Evolutionary conservation across 129 eudicot species (phyloP), one percentile per base, ranked within the genome.

Genomic region (Arctium lappa): DNA sequence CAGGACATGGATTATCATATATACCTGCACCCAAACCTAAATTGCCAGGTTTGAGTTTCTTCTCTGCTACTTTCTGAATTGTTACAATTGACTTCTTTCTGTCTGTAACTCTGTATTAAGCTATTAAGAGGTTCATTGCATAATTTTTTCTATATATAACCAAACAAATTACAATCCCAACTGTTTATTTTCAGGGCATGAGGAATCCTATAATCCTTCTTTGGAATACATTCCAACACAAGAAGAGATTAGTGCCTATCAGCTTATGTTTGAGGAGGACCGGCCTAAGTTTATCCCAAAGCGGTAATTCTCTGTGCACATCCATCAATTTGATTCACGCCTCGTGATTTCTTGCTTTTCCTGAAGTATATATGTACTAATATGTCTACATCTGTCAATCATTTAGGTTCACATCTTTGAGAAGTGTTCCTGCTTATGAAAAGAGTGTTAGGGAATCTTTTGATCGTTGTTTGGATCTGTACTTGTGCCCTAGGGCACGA

Each of bases 191-290:
- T 69, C 85, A 96, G 99, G 99, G 56, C 97, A 96, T 38, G 98
- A 91, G 88, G 99, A 96, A 87, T 91, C 99, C 8, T 93, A 91
- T 72, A 96, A 93, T 85, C 99, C 99, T 74, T 92, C 99, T 73
- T 68, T 80, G 76, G 99, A 96, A 79, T 96, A 91, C 75, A 93
- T 96, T 83, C 99, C 99, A 72, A 85, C 95, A 8, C 97, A 91
- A 88, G 99, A 96, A 90, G 99, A 96, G 86, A 89, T 96, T 32
- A 90, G 85, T 68, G 80, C 92, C 46, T 93, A 90, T 83, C 94
- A 93, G 87, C 94, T 96, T 84, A 89, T 91, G 97, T 91, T 83
- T 84, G 99, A 96, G 86, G 99, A 96, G 84, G 99, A 96, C 87
- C 93, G 94, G 6, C 99, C 99, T 76, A 93, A 96, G 69, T 96